phyloP scores from a whole-genome alignment of 805 yeast genomes.

The Wilhelminamyces savonicus region DNA sequence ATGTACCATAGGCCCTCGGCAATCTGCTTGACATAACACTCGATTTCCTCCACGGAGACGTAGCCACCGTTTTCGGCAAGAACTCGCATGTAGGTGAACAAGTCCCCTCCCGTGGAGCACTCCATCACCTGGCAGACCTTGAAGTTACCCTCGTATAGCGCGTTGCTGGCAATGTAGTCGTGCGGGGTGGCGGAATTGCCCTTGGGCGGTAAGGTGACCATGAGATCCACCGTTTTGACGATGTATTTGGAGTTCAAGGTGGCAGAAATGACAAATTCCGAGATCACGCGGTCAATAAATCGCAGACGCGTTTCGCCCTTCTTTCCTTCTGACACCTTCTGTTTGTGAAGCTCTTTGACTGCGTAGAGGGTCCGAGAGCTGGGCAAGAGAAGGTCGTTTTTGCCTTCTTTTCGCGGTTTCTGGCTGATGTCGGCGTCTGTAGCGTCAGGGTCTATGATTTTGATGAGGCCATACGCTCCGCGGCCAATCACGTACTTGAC shows the following conservation, averaged over 20 bases:
- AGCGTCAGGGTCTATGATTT: slow-evolving; percentile 24
- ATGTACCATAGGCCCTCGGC: slow-evolving; percentile 76
- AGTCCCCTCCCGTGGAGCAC: slow-evolving; percentile 30
- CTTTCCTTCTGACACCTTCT: too few relatives aligned
- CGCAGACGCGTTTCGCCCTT: slow-evolving; percentile 20
- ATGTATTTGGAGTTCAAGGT: slow-evolving; percentile 72
- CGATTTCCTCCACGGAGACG: slow-evolving; percentile 54
- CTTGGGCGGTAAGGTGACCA: slow-evolving; percentile 32
- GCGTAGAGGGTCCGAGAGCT: slow-evolving; percentile 16
- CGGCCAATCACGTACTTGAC: slow-evolving; percentile 34
- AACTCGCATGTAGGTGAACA: slow-evolving; percentile 21
- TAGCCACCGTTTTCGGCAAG: slow-evolving; percentile 3
- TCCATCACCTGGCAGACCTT: slow-evolving; percentile 32
- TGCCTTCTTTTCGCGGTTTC: too few relatives aligned
- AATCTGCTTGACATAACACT: slow-evolving; percentile 85
- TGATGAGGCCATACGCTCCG: slow-evolving; percentile 44
- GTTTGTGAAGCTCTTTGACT: slow-evolving; percentile 23
- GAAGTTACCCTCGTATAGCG: slow-evolving; percentile 2
- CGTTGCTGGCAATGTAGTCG: slow-evolving; percentile 2
- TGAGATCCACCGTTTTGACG: slow-evolving; percentile 70
- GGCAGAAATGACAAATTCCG: slow-evolving; percentile 85
- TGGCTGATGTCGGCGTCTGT: slow-evolving; percentile 1
- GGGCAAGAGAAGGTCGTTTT: slow-evolving; percentile 1
- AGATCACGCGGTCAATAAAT: slow-evolving; percentile 69
- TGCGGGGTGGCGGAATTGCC: not conserved